Evolutionary conservation across 805 yeast species (phyloP).

Genomic region (Teunomyces stri): DNA sequence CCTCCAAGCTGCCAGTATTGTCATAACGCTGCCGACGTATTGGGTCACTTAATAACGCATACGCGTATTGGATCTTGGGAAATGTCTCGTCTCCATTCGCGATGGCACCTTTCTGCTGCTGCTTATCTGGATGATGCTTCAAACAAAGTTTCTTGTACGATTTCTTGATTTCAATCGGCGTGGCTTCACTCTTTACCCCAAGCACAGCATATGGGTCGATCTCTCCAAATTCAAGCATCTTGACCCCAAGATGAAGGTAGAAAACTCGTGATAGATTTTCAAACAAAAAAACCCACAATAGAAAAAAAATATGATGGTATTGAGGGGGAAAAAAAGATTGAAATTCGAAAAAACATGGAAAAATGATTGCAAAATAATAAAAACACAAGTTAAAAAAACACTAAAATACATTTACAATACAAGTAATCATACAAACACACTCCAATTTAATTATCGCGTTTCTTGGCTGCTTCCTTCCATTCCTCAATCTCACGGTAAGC

Average conservation of each 20-base stretch:
- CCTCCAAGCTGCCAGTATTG: slow-evolving; percentile 61
- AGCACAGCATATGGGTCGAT: slow-evolving; percentile 62
- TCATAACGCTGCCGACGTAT: slow-evolving; percentile 59
- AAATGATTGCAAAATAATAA: background rate
- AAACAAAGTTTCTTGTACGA: slow-evolving; percentile 33
- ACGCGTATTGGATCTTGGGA: slow-evolving; percentile 73
- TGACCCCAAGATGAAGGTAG: background rate
- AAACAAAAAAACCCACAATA: background rate
- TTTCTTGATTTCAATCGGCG: slow-evolving; percentile 59
- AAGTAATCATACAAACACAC: slow-evolving; percentile 3
- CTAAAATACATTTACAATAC: slow-evolving; percentile 8
- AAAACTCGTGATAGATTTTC: background rate
- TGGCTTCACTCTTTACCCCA: slow-evolving; percentile 36
- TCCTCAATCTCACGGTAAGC: slow-evolving; percentile 90
- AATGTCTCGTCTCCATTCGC: slow-evolving; percentile 35
- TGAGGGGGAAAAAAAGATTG: background rate
- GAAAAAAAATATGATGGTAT: background rate
- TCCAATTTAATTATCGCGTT: slow-evolving; percentile 14
- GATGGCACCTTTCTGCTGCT: slow-evolving; percentile 16
- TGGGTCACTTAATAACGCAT: slow-evolving; percentile 62
- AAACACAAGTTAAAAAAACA: background rate
- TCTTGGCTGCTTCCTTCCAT: slow-evolving; percentile 53
- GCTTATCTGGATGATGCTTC: slow-evolving; percentile 28
- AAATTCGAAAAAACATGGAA: background rate
- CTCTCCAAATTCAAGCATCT: slow-evolving; percentile 14